Evolutionary conservation across 257 asterid species (phyloP).

Genomic region (Jacaranda mimosifolia): DNA sequence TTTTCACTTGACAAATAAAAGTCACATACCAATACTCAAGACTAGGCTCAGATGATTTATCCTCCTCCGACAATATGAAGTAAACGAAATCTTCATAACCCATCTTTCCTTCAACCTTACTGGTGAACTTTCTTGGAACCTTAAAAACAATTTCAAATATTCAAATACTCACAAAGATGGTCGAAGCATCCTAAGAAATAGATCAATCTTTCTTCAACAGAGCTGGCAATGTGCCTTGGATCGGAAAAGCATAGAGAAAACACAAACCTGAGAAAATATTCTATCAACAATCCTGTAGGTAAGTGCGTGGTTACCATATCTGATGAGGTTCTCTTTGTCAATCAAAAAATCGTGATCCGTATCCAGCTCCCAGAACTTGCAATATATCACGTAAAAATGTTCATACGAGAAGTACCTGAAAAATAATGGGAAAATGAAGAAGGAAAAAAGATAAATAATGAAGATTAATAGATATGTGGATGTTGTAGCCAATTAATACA

Average conservation of each 20-base stretch:
- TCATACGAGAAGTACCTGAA: conserved; percentile 98
- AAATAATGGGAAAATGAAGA: conserved; percentile 35
- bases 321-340: conserved; percentile 96
- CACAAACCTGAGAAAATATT: conserved; percentile 96
- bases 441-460: conserved; percentile 10
- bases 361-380: conserved; percentile 99
- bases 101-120: conserved; percentile 99
- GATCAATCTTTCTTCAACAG: conserved; percentile 26
- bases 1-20: conserved; percentile 28
- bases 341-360: conserved; percentile 97
- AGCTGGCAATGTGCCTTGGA: conserved; percentile 36
- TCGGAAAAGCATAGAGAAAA: conserved; percentile 37
- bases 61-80: conserved; percentile 98
- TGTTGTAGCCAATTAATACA: conserved; percentile 8
- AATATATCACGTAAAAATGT: conserved; percentile 98
- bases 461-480: conserved; percentile 17
- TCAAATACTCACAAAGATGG: conserved; percentile 34
- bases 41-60: conserved; percentile 96
- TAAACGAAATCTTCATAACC: conserved; percentile 98
- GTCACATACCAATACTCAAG: conserved; percentile 90
- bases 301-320: conserved; percentile 99
- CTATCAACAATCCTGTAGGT: conserved; percentile 99
- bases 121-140: conserved; percentile 98
- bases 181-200: conserved; percentile 21
- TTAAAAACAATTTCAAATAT: conserved; percentile 48